A percentile compares a stretch with the other conserved stretches of the same genome.
Evolutionary conservation across 345 rosid species (phyloP).

Genomic region (Salix purpurea): DNA sequence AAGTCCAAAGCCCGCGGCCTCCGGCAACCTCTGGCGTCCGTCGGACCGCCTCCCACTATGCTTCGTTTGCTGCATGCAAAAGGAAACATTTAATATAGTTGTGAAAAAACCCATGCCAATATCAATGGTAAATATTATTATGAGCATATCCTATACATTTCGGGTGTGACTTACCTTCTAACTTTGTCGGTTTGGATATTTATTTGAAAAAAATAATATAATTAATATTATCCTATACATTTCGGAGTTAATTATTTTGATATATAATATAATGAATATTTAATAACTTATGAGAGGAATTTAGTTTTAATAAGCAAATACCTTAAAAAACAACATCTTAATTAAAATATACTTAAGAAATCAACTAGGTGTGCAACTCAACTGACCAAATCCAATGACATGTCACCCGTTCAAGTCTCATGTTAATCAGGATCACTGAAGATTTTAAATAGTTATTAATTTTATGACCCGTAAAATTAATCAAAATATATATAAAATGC

Average conservation of each 20-base stretch:
- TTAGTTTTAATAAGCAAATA: background rate
- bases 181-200: no score
- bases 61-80: background rate
- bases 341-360: no score
- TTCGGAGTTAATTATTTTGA: background rate
- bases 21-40: background rate
- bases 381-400: no score
- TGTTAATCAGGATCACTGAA: rapidly evolving
- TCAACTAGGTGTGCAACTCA: no score
- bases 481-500: no score
- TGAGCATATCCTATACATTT: no score
- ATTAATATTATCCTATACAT: no score
- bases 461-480: no score
- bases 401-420: no score
- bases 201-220: no score
- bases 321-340: no score
- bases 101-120: background rate
- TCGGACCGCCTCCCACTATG: background rate
- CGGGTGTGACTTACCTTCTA: background rate
- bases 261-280: background rate
- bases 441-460: rapidly evolving
- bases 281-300: background rate
- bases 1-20: background rate
- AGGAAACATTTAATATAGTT: background rate
- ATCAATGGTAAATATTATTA: no score